phyloP scores from a whole-genome alignment of 495 filamentous ascomycete genomes.

The Bryoglossum gracile region DNA sequence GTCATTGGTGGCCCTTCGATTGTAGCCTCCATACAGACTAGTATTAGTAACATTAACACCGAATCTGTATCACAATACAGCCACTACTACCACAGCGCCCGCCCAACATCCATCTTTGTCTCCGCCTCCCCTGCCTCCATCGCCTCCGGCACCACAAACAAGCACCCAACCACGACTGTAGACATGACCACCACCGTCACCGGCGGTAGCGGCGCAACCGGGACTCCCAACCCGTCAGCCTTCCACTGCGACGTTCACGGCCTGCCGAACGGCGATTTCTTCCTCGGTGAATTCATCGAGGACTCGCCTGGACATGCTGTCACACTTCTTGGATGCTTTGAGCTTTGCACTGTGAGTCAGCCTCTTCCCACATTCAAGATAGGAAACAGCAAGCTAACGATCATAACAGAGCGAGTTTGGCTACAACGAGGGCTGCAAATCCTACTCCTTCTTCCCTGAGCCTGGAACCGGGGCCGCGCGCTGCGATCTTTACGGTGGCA shows the following conservation, averaged over 20 bases:
- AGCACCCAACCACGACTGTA: constrained; percentile 1
- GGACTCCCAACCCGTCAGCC: constrained; percentile 6
- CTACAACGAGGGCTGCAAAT: constrained; percentile 12
- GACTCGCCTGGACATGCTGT: constrained; percentile 12
- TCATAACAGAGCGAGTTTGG: constrained; percentile 17
- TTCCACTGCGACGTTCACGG: constrained; percentile 25
- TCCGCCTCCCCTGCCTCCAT: constrained; percentile 5
- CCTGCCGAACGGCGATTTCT: constrained; percentile 12
- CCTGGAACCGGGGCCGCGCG: constrained; percentile 10
- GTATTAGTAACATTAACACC: too few species aligned
- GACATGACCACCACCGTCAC: constrained; percentile 13
- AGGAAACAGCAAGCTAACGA: neutral
- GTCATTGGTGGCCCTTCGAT: neutral
- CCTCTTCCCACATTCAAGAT: neutral
- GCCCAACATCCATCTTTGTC: neutral
- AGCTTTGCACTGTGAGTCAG: constrained; percentile 26
- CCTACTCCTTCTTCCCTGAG: constrained; percentile 24
- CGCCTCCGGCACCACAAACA: neutral
- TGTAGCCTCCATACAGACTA: neutral
- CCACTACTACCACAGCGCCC: neutral
- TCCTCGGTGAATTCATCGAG: constrained; percentile 18
- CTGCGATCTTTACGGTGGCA: constrained; percentile 25
- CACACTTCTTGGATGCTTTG: constrained; percentile 21
- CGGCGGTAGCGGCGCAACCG: constrained; percentile 8
- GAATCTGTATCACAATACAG: neutral